Evolutionary conservation across 1,139 yeast species (phyloP), one percentile per base, ranked within the genome.

Genomic region (Suhomyces coccinellae): DNA sequence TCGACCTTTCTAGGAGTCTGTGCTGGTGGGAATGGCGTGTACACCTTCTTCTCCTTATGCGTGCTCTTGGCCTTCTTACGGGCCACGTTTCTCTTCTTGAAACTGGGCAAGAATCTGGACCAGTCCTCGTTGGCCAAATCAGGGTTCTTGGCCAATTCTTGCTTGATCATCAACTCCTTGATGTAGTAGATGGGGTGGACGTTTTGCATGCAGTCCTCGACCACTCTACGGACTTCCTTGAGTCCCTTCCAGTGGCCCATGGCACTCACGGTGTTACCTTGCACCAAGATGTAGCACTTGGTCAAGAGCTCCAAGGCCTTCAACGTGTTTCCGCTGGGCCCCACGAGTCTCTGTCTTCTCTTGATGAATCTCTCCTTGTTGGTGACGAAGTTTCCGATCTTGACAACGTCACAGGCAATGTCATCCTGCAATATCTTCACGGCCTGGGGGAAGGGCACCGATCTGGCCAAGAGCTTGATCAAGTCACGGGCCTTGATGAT

Each of bases 11-110:
- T 85, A 62, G 98, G 99, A 56, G 82, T 80, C 70, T 89, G 99
- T 47, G 89, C 88, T 55, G 99, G 99, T 69, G 99, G 99, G 90
- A 95, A 95, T 62, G 99, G 99, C 28, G 99, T 93, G 79, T 93
- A 93, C 3, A 82, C 85, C 70, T 84, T 89, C 87, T 87, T 87
- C 66, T 85, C 87, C 57, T 71, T 69, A 52, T 67, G 69, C 52
- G 73, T 67, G 65, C 79, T 79, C 73, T 81, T 84, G 52, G 93
- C 87, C 75, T 84, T 85, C 85, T 87, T 88, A 63, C 99, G 84
- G 36, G 96, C 96, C 54, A 93, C 97, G 59, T 90, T 90, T 62
- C 93, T 84, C 79, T 91, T 93, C 80, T 90, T 95, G 76, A 95
- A 95, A 76, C 87, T 91, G 26, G 99, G 99, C 62, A 95, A 75